Evolutionary conservation across 1,284 basidiomycete genomes (phyloP), one percentile per base, ranked within the genome.

Genomic region (Exobasidium rhododendri): DNA sequence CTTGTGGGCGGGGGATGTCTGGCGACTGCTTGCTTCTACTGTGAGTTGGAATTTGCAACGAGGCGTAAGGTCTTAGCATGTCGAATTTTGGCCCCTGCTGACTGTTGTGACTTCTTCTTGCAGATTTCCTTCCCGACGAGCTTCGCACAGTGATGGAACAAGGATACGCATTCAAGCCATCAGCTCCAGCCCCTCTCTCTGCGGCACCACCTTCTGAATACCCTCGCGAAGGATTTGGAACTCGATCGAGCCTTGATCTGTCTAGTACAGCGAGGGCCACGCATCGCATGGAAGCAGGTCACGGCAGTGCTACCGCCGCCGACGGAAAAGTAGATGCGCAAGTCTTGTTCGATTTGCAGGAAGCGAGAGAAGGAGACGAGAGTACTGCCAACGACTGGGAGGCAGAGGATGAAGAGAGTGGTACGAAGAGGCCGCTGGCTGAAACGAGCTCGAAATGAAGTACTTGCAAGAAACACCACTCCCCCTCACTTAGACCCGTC

Each of bases 1-100:
- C 88, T 97, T 70, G 91, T 94, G 40, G 91, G 88, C 2, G 94
- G 94, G 5, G 91, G 91, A 0, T 96, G 93, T 78, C 85, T 98
- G 62, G 89, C 92, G 22, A 89, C 89, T 14, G 85, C 86, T 13
- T 88, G 86, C 75, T 98, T 97, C 84, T 97, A 94, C 82, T 62
- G 59, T 61, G 54, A 58, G 60, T 62, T n/a, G n/a, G n/a, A n/a
- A n/a, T n/a, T n/a, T n/a, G 17, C 17, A 40, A 52, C 29, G 4
- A 35, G 20, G 13, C 24, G 17, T 13, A 5, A 44, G 24, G 4
- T 51, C 24, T 31, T 40, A 17, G 35, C 35, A 10, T 10, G 20
- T 24, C 29, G 14, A 29, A 7, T 35, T 14, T 6, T 35, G 2
- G 11, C 17, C 51, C 35, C 52, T 26, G 32, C 1, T 58, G 28